Evolutionary conservation across 2,329 filamentous ascomycete genomes (phyloP), one percentile per base, ranked within the genome.

Genomic region (Bipolaris oryzae): DNA sequence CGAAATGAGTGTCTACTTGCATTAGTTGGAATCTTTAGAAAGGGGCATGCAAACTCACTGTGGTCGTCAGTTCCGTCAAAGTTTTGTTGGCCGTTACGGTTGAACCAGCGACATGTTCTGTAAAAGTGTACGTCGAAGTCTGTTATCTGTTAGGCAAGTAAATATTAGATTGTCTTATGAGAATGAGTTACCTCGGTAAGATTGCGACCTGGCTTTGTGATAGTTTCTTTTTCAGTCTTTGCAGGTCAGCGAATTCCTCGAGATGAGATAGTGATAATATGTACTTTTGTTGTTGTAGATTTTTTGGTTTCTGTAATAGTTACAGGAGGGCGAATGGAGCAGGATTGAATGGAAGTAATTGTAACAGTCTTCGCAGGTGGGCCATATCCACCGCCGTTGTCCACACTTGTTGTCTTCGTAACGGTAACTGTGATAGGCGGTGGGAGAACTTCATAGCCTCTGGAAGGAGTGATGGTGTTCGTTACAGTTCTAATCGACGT

Each of bases 21-120:
- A 15, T 60, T 23, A 57, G 53, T 10, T 13, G 5, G 5, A 16
- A 6, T 11, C 5, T 15, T 31, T 5, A 0, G 7, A 16, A 9
- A 11, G 16, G 3, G 10, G 31, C 1, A 7, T 6, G 7, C 13
- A 15, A 46, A 33, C 54, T 47, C 31, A 57, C 58, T 25, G 35
- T 48, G 9, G 60, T 66, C 3, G 46, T 55, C 23, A 23, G 23
- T 25, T 60, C 37, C 7, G 58, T 65, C 15, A 60, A 47, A 2
- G 62, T 65, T 25, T 54, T 61, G 23, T 61, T 63, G 20, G 56
- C 15, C 2, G 57, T 63, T 3, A 46, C 50, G 6, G 49, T 58
- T 11, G 55, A 51, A 1, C 57, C 59, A 7, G 39, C 21, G 11
- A 56, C 33, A 7, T 49, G 20, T 18, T 48, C 25, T 5, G 35